Conservation (phyloP, 306 rosid species). For the Malus asiatica region DNA sequence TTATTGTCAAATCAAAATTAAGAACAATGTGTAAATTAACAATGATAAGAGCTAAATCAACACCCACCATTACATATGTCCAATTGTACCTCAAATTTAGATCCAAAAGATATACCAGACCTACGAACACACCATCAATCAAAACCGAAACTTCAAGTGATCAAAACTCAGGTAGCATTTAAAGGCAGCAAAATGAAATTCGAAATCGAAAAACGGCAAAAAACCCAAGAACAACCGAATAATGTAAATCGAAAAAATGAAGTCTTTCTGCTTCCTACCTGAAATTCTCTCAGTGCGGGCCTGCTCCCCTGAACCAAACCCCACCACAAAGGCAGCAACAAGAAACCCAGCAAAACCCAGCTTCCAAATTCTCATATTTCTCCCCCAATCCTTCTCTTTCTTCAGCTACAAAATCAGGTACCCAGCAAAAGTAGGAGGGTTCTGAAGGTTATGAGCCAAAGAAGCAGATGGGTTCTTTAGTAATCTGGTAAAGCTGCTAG, state of each 20-base stretch:
- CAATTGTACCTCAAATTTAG: not conserved
- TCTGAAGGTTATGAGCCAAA: not conserved
- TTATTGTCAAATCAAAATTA: not conserved
- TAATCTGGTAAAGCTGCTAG: not conserved
- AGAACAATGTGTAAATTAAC: not conserved
- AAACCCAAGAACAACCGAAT: conserved; percentile 2
- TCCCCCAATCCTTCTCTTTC: not conserved
- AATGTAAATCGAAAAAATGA: not conserved
- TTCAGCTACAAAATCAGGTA: conserved; percentile 2
- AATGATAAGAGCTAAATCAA: not conserved
- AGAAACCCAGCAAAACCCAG: conserved; percentile 45
- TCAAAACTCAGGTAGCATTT: conserved; percentile 1
- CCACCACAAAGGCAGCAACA: conserved; percentile 36
- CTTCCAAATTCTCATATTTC: conserved; percentile 39
- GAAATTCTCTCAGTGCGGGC: conserved; percentile 84
- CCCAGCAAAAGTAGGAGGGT: not conserved
- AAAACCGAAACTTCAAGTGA: conserved; percentile 17
- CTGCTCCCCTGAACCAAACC: conserved; percentile 42
- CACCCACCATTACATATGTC: not conserved
- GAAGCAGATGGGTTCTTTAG: not conserved
- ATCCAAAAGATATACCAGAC: conserved; percentile 12
- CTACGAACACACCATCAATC: conserved; percentile 6
- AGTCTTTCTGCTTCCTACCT: conserved; percentile 31
- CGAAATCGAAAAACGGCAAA: not conserved
- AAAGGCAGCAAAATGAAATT: not conserved